Evolutionary conservation across 2,329 filamentous ascomycete species (phyloP), one percentile per base, ranked within the genome.

Genomic region (Alternaria atra): DNA sequence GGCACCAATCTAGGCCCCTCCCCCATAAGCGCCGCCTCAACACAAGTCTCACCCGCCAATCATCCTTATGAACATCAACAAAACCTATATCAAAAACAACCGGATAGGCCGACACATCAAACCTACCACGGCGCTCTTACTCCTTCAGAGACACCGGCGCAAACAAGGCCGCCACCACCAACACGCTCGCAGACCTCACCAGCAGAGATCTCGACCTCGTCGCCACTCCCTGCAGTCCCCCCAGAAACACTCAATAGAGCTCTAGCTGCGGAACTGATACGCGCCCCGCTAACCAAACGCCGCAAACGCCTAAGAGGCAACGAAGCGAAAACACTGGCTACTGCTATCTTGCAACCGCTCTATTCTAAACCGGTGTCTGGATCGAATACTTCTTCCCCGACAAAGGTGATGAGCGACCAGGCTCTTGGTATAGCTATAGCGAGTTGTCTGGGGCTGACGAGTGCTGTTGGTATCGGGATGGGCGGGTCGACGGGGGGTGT

Each of bases 241-340:
- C 76, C 77, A 12, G 82, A 83, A 59, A 74, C 74, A 9, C 68
- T 84, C 9, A 82, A 83, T 58, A 79, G 83, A 23, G 78, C 79
- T 2, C 71, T 84, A 12, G 79, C 81, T 6, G 79, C 79, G 37
- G 82, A 84, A 58, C 74, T 84, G 4, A 79, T 84, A 23, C 81
- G 81, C 20, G 82, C 82, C 6, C 78, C 79, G 3, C 67, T 84
- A 0, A 68, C 70, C 5, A 81, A 81, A 10, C 77, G 81, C 0
- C 66, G 71, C 30, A 80, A 78, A 58, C 77, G 81, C 13, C 71
- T 84, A 6, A 75, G 76, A 23, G 79, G 82, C 42, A 79, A 80
- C 20, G 82, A 84, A 73, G 82, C 82, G 2, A 84, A 82, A 58
- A 75, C 76, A 5, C 76, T 84, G 8, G 82, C 83, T 3, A 78